Base-by-base conservation (phyloP, 164 flowering plant species). In the Paratinospora sagittata region DNA sequence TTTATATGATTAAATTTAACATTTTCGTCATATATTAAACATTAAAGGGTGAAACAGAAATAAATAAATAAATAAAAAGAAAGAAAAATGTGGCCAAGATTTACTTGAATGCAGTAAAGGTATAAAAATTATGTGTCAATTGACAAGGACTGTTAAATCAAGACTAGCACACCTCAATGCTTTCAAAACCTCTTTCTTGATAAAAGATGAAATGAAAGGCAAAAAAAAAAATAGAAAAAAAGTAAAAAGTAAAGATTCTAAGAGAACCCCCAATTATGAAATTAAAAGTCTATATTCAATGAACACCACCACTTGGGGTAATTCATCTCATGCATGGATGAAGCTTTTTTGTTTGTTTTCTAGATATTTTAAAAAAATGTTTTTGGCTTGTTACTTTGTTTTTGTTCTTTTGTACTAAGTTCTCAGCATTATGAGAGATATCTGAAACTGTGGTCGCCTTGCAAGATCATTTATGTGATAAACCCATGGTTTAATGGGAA, bases 101-200 rank as follows among this genome's bases (percentile, higher is more conserved):
- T 49, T 49, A 21, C 14, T 49, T 49, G 57, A 49, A 1, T 19
- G 57, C 14, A 49, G n/a, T 49, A 49, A 49, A 49, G 57, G 21
- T 7, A 14, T n/a, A 16, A 49, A 21, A 49, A 49, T 49, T 49
- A 1, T 16, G 57, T 49, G 57, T 21, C 2, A 49, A 16, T 19
- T 16, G 57, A 49, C 13, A 43, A 43, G 55, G 57, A 49, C n/a
- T 49, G 57, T 21, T 16, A 49, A 49, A 49, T 16, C 16, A 49
- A 49, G 57, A 49, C 57, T n/a, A n/a, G n/a, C n/a, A n/a, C n/a
- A 49, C n/a, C n/a, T n/a, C 57, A 49, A 49, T 49, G 57, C 57
- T 49, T 49, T 49, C n/a, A 49, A 49, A 19, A 19, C 57, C n/a
- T 49, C 57, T 49, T 19, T 14, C 21, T 49, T 49, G n/a, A 49